A percentile compares a stretch with the other conserved stretches of the same genome.
phyloP scores from a whole-genome alignment of 257 asterid species.

The Gynochthodes officinalis region DNA sequence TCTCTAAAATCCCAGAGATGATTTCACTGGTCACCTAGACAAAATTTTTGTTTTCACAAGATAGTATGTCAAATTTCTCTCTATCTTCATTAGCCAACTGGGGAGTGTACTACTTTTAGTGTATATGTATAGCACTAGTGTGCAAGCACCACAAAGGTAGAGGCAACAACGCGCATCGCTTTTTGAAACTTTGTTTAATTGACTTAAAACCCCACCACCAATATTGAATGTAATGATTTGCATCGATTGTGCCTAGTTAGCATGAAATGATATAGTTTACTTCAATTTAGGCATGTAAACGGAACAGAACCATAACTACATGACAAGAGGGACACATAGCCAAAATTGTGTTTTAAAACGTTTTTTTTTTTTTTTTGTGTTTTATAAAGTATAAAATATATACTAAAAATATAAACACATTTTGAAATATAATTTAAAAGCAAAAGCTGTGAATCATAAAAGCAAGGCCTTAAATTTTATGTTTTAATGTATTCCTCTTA shows the following conservation, averaged over 20 bases:
- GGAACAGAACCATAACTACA: too few relatives aligned
- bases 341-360: too few relatives aligned
- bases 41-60: not conserved
- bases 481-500: not conserved
- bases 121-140: not conserved
- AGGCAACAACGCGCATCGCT: not conserved
- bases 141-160: not conserved
- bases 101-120: not conserved
- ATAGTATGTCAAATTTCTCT: slow-evolving; percentile 6
- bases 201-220: slow-evolving; percentile 5
- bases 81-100: slow-evolving; percentile 7
- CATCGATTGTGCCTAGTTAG: too few relatives aligned
- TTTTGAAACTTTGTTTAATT: slow-evolving; percentile 1
- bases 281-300: too few relatives aligned
- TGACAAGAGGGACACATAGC: too few relatives aligned
- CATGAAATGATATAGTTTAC: too few relatives aligned
- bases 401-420: too few relatives aligned
- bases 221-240: not conserved
- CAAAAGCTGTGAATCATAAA: not conserved
- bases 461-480: not conserved
- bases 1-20: slow-evolving; percentile 7
- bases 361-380: too few relatives aligned
- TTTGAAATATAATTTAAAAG: too few relatives aligned
- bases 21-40: slow-evolving; percentile 13
- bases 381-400: too few relatives aligned